Percentiles rank a stretch among this genome's conserved stretches.
Evolutionary conservation across 1,284 basidiomycete species (phyloP).

Genomic region (Rhodotorula sp.): DNA sequence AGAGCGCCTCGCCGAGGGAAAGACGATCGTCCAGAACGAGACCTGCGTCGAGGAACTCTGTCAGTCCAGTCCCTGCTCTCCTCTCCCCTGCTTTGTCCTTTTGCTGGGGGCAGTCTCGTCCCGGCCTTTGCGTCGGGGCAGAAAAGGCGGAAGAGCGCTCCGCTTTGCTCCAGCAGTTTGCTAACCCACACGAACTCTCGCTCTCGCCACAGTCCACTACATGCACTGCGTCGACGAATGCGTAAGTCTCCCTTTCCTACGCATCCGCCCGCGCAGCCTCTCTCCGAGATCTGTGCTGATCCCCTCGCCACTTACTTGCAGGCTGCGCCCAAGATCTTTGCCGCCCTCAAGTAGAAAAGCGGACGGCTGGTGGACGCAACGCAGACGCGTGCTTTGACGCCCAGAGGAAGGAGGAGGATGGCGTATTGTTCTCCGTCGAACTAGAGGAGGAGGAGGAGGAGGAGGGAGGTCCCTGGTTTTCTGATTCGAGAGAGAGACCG

Average conservation of each 20-base stretch:
- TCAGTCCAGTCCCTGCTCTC: constrained; percentile 46
- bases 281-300: background rate
- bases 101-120: too few relatives aligned
- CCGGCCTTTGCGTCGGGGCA: too few relatives aligned
- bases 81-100: too few relatives aligned
- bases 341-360: constrained; percentile 50
- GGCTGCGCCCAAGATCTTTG: constrained; percentile 76
- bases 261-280: too few relatives aligned
- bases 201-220: constrained; percentile 43
- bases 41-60: constrained; percentile 80
- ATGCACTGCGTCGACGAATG: constrained; percentile 46
- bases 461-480: too few relatives aligned
- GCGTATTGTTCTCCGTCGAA: background rate
- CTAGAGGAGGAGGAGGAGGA: background rate
- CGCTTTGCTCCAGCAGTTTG: too few relatives aligned
- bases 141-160: too few relatives aligned
- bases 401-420: too few relatives aligned
- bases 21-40: constrained; percentile 64
- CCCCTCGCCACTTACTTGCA: constrained; percentile 4
- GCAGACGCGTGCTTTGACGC: too few relatives aligned
- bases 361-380: background rate
- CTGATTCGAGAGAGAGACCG: too few relatives aligned
- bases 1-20: constrained; percentile 74
- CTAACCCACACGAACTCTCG: constrained; percentile 1
- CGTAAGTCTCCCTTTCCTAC: background rate